Evolutionary conservation across 306 rosid species (phyloP).

Genomic region (Cucurbita moschata): DNA sequence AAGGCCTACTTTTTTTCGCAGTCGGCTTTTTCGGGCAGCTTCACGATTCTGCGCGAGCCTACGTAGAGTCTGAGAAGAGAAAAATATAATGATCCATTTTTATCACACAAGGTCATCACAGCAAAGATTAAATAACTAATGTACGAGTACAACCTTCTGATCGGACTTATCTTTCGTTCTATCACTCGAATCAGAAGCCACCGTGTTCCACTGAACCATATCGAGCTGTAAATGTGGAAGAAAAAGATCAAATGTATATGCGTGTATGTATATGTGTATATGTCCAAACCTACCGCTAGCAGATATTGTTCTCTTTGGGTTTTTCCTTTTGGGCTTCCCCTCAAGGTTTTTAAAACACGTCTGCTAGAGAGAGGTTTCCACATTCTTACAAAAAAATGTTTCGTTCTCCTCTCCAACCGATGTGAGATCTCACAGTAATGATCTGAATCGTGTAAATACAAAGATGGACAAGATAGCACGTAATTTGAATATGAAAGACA

Average conservation of each 20-base stretch:
- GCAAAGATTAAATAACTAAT: background rate
- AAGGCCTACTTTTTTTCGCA: conserved; percentile 51
- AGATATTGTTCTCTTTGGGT: too few species aligned
- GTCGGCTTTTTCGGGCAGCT: conserved; percentile 71
- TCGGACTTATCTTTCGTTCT: conserved; percentile 80
- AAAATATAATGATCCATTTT: conserved; percentile 8
- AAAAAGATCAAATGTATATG: background rate
- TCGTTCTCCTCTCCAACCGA: too few species aligned
- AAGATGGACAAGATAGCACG: background rate
- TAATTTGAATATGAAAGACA: conserved; percentile 9
- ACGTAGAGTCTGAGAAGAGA: conserved; percentile 48
- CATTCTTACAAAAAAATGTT: too few species aligned
- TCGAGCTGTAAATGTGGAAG: conserved; percentile 47
- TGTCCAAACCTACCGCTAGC: too few species aligned
- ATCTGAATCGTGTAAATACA: background rate
- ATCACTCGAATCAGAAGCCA: conserved; percentile 84
- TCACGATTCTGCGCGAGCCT: conserved; percentile 79
- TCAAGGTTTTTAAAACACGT: too few species aligned
- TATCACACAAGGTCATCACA: conserved; percentile 4
- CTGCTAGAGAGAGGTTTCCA: too few species aligned
- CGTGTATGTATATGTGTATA: too few species aligned
- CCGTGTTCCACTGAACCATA: conserved; percentile 35
- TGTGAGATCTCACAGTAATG: background rate
- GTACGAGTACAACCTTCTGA: conserved; percentile 58
- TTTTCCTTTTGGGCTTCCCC: too few species aligned